Conservation (phyloP, 176 grass and related monocot species). For the Phoenix dactylifera region DNA sequence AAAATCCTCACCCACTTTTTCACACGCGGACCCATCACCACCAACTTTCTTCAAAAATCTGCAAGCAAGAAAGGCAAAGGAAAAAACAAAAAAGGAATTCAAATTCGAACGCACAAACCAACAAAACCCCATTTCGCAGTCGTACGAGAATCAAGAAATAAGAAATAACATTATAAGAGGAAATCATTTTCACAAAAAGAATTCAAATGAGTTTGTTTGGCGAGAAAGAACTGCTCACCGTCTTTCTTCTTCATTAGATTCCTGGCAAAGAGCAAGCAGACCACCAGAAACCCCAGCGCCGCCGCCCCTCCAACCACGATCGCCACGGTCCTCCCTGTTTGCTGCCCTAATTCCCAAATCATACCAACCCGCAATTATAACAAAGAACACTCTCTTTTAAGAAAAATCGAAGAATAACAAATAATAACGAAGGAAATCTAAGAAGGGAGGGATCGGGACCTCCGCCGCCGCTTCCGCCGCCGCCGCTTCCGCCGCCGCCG, state of each 20-base stretch:
- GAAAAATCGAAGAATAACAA: slow-evolving; percentile 30
- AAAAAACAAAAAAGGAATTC: no score
- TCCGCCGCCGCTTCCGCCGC: background rate
- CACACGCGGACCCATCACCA: no score
- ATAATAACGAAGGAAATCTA: slow-evolving; percentile 17
- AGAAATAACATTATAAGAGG: no score
- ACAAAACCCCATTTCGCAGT: no score
- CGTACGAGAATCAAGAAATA: no score
- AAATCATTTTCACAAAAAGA: no score
- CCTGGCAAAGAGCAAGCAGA: slow-evolving; percentile 89
- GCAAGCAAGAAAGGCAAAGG: no score
- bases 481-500: slow-evolving; percentile 22
- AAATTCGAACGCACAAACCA: no score
- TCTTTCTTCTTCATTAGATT: slow-evolving; percentile 84
- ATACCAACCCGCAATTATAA: slow-evolving; percentile 11
- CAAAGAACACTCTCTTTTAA: slow-evolving; percentile 19
- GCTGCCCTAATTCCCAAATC: slow-evolving; percentile 34
- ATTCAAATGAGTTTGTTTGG: no score
- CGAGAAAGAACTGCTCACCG: slow-evolving; percentile 24
- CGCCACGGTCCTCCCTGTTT: slow-evolving; percentile 89
- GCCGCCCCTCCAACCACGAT: slow-evolving; percentile 90
- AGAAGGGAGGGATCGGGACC: background rate
- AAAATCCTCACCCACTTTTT: no score
- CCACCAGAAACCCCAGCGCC: slow-evolving; percentile 76
- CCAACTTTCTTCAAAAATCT: no score